Evolutionary conservation across 139 green algal species (phyloP), one percentile per base, ranked within the genome.

Genomic region (Nannochloris sp.): DNA sequence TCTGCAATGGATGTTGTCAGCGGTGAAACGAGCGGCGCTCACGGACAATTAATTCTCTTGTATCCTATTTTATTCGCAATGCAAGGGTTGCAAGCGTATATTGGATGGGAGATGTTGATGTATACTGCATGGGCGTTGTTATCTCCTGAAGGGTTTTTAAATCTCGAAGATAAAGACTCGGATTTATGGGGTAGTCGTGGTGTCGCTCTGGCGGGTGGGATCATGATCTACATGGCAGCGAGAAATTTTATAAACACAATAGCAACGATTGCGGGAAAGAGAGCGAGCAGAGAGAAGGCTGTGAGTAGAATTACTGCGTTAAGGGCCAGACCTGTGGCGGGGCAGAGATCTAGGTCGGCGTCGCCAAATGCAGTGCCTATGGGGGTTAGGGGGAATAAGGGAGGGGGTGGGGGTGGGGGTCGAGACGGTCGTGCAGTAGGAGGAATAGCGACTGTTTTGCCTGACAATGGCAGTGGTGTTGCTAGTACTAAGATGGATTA

Each of bases 1-100:
- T 80, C 47, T 23, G 77, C 83, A 19, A 96, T 96, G 88, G 90
- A 96, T 67, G 89, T 97, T 32, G 88, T 95, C 33, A 73, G 64
- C 1, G 87, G 87, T 2, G 92, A 97, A 71, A 86, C 59, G 59
- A 83, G 64, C 35, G 88, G 81, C 15, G 71, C 65, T 33, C 62
- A 70, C 24, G 90, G 89, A 1, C 89, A 95, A 76, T 78, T 95
- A 62, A 61, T 88, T 60, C 47, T 94, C n/a, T 77, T 97, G 4
- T 95, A 96, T 80, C 90, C 90, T 2, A 46, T 95, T 65, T 80
- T 97, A 3, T 91, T 95, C 39, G 65, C 61, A n/a, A 72, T 87
- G 46, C 81, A 87, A 53, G 65, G 68, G 8, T 58, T 88, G 36
- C 86, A 95, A 63, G 54, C 76, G 6, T 79, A 53, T 4, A 83